A percentile compares a stretch with the other conserved stretches of the same genome.
Evolutionary conservation across 225 moss, liverwort and hornwort species (phyloP).

Genomic region (Rhytidiadelphus loreus): DNA sequence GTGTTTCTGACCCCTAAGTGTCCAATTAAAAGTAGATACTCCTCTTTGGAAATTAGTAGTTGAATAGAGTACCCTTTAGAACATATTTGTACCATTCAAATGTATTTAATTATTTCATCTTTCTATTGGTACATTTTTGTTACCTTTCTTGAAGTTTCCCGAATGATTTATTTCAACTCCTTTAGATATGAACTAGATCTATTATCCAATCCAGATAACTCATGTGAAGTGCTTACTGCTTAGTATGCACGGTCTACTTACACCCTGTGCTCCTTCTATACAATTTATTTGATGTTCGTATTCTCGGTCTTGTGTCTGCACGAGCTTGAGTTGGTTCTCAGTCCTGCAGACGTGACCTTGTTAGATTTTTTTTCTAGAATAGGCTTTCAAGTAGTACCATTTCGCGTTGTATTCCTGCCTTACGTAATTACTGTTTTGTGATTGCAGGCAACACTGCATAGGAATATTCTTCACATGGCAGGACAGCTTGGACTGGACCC

Average conservation of each 20-base stretch:
- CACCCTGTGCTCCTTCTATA: neutral
- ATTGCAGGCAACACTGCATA: constrained; percentile 63
- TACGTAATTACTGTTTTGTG: neutral
- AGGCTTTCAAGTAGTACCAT: neutral
- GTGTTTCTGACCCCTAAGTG: neutral
- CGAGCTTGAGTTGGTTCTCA: neutral
- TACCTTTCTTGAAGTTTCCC: neutral
- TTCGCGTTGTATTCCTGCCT: neutral
- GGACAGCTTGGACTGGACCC: constrained; percentile 95
- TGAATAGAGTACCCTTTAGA: too few relatives aligned
- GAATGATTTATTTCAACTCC: neutral
- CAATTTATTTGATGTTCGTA: neutral
- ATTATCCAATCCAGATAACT: neutral
- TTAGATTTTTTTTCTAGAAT: neutral
- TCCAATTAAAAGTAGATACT: neutral
- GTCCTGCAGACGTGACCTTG: neutral
- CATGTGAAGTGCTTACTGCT: neutral
- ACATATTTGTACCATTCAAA: neutral
- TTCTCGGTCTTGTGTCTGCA: neutral
- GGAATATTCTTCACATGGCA: constrained; percentile 69
- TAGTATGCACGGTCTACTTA: neutral
- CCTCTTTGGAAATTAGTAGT: neutral
- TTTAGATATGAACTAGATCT: too few relatives aligned
- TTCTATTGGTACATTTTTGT: neutral
- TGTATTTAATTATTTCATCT: neutral